phyloP scores from a whole-genome alignment of 345 rosid genomes.

The Eucalyptus sp. region DNA sequence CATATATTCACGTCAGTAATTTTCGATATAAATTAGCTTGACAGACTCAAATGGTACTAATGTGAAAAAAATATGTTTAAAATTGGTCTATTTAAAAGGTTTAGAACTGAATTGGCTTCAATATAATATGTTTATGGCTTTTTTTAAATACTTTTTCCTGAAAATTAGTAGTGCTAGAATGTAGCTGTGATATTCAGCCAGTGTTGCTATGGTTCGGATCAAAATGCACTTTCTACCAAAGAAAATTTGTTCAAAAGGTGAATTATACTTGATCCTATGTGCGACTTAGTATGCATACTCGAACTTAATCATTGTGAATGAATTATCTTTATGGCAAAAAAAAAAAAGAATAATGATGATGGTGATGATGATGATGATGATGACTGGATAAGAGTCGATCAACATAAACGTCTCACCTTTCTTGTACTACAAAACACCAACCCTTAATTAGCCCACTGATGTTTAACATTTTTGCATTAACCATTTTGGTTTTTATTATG shows the following conservation, averaged over 20 bases:
- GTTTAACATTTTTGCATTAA: neutral
- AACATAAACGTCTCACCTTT: neutral
- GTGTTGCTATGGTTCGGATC: neutral
- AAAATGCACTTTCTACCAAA: neutral
- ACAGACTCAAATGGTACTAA: no score
- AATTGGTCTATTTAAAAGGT: no score
- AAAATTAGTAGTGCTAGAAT: neutral
- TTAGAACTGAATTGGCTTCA: no score
- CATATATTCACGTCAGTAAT: rapidly evolving
- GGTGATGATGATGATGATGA: no score
- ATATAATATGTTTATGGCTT: no score
- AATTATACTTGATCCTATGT: neutral
- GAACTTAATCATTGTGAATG: neutral
- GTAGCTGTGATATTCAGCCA: neutral
- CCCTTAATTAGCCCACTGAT: neutral
- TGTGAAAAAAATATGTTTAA: no score
- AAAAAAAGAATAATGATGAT: neutral
- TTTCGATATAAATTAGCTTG: no score
- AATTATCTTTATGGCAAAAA: neutral
- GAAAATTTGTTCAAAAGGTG: neutral
- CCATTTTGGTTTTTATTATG: neutral
- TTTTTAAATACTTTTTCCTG: no score
- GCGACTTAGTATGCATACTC: neutral
- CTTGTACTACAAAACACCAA: neutral
- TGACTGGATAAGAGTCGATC: neutral